Evolutionary conservation across 371 early-diverging fungal genomes (phyloP).

Genomic region (Choanephora cucurbitarum): DNA sequence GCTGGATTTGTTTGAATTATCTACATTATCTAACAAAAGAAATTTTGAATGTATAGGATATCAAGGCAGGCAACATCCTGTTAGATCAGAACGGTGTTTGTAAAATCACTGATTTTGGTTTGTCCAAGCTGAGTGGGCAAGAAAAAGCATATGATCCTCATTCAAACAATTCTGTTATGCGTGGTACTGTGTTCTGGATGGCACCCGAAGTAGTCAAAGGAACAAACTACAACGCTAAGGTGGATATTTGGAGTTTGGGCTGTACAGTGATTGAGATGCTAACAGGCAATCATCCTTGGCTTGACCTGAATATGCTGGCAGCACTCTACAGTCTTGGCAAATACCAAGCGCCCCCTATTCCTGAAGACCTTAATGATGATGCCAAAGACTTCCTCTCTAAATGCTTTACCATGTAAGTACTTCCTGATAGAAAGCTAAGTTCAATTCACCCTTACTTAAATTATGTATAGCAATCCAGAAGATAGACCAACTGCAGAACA

Average conservation of each 20-base stretch:
- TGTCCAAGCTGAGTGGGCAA: constrained; percentile 82
- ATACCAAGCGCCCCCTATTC: constrained; percentile 80
- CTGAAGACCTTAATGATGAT: constrained; percentile 65
- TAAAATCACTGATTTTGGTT: constrained; percentile 99
- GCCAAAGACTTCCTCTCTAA: constrained; percentile 76
- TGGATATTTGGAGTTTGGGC: constrained; percentile 85
- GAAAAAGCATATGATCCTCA: constrained; percentile 55
- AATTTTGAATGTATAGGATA: constrained; percentile 60
- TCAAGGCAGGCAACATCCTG: constrained; percentile 93
- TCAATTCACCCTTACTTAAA: too few species aligned
- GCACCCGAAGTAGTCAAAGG: constrained; percentile 92
- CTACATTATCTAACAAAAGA: too few species aligned
- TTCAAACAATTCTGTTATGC: constrained; percentile 48
- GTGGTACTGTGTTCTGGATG: constrained; percentile 85
- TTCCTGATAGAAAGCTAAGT: too few species aligned
- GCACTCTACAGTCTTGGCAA: constrained; percentile 86
- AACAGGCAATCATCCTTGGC: constrained; percentile 91
- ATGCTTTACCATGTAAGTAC: constrained; percentile 71
- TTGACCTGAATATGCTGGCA: constrained; percentile 82
- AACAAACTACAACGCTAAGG: constrained; percentile 76
- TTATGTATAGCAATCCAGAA: constrained; percentile 68
- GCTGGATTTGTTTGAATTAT: too few species aligned
- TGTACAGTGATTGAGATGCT: constrained; percentile 98
- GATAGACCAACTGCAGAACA: constrained; percentile 68
- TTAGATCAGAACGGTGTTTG: constrained; percentile 88